Conservation (phyloP, 2,329 filamentous ascomycete genomes). For the Colletotrichum orbiculare region DNA sequence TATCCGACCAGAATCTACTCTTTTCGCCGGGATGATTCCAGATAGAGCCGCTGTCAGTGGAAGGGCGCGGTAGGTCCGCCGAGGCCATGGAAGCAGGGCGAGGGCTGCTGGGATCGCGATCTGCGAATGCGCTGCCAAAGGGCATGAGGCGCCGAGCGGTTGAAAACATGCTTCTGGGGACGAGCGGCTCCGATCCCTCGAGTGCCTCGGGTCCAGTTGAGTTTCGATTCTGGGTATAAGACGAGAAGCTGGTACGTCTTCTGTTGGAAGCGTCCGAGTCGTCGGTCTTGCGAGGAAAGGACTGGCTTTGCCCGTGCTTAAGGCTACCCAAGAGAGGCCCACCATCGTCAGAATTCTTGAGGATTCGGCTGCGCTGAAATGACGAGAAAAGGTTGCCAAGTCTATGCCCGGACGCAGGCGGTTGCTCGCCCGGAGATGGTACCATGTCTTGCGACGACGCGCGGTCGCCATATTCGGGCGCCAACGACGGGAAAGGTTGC, state of each 20-base stretch:
- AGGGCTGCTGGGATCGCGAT: conserved; percentile 68
- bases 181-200: conserved; percentile 41
- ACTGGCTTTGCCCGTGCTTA: conserved; percentile 80
- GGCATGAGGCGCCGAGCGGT: conserved; percentile 57
- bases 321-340: conserved; percentile 76
- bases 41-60: conserved; percentile 81
- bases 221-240: conserved; percentile 69
- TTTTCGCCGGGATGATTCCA: conserved; percentile 72
- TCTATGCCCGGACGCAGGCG: conserved; percentile 47
- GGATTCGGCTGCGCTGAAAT: conserved; percentile 69
- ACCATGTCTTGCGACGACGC: conserved; percentile 51
- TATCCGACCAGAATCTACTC: conserved; percentile 75
- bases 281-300: conserved; percentile 73
- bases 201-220: conserved; percentile 58
- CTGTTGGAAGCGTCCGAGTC: conserved; percentile 65
- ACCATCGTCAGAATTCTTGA: conserved; percentile 65
- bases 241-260: conserved; percentile 67
- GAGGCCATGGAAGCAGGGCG: conserved; percentile 77
- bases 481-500: conserved; percentile 63
- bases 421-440: conserved; percentile 54
- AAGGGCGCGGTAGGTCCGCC: conserved; percentile 78
- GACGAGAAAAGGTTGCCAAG: conserved; percentile 67
- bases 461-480: conserved; percentile 57
- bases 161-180: conserved; percentile 38
- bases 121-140: conserved; percentile 61